These are phyloP conservation scores for Zasmidium angulare DNA, from an alignment of 2,329 filamentous ascomycete genomes.

Conservation along the genomic window DNA sequence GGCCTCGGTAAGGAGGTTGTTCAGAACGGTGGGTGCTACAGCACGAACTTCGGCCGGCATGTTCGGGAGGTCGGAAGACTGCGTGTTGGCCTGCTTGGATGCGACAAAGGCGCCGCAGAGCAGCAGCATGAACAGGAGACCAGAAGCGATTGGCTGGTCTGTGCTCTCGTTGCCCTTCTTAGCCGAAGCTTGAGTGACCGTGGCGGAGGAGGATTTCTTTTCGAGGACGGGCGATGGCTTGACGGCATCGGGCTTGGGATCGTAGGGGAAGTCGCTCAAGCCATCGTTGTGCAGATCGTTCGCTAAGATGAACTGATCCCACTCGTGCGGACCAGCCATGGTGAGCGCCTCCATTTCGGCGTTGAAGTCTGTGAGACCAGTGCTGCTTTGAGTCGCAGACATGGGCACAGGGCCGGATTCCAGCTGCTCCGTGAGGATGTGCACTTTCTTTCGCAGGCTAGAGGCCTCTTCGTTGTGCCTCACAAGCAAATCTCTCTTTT, in stretches of 20 bases:
- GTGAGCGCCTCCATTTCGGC: slow-evolving; percentile 79
- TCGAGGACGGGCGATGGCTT: slow-evolving; percentile 25
- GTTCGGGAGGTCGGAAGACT: slow-evolving; percentile 69
- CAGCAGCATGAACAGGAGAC: slow-evolving; percentile 90
- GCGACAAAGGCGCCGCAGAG: slow-evolving; percentile 95
- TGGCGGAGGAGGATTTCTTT: slow-evolving; percentile 26
- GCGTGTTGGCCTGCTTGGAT: slow-evolving; percentile 72
- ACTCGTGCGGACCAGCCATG: slow-evolving; percentile 68
- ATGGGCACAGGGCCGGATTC: slow-evolving; percentile 55
- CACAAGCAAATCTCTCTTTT: slow-evolving; percentile 90
- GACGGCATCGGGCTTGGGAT: slow-evolving; percentile 34
- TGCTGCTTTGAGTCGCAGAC: slow-evolving; percentile 56
- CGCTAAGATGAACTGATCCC: slow-evolving; percentile 80
- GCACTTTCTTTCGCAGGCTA: slow-evolving; percentile 89
- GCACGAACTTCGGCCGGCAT: slow-evolving; percentile 79
- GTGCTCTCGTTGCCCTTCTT: slow-evolving; percentile 36
- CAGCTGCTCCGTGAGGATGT: slow-evolving; percentile 68
- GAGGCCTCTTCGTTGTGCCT: slow-evolving; percentile 86
- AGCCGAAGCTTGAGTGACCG: slow-evolving; percentile 23
- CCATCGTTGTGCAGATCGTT: slow-evolving; percentile 45
- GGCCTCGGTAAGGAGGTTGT: slow-evolving; percentile 58
- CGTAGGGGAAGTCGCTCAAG: slow-evolving; percentile 57
- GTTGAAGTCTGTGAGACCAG: slow-evolving; percentile 69
- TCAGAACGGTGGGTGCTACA: slow-evolving; percentile 73
- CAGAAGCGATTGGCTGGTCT: slow-evolving; percentile 68